Evolutionary conservation across 805 yeast species (phyloP).

Genomic region (Barnettozyma sucrosica): DNA sequence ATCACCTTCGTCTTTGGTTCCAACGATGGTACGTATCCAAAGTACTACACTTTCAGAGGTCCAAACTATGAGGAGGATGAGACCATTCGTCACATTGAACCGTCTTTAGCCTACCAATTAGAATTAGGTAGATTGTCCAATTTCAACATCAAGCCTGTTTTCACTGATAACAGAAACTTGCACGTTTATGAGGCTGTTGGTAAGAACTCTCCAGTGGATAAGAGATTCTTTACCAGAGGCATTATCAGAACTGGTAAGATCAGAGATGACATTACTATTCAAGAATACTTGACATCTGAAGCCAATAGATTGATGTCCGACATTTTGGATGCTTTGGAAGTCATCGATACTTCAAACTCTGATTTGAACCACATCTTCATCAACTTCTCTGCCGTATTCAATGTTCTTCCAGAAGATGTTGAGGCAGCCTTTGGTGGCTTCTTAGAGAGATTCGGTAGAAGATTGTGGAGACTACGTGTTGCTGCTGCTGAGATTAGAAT

Average conservation of each 20-base stretch:
- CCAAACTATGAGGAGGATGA: conserved; percentile 82
- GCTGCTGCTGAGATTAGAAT: conserved; percentile 97
- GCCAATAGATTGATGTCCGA: conserved; percentile 95
- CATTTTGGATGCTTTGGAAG: conserved; percentile 89
- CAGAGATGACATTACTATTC: conserved; percentile 86
- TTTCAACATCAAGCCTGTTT: conserved; percentile 90
- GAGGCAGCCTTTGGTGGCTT: conserved; percentile 97
- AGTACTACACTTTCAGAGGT: conserved; percentile 91
- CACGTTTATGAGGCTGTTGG: conserved; percentile 97
- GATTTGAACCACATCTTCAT: conserved; percentile 96
- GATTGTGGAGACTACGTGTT: conserved; percentile 93
- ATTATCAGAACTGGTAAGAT: conserved; percentile 93
- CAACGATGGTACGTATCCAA: conserved; percentile 83
- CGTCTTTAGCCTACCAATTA: conserved; percentile 95
- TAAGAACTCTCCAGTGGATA: conserved; percentile 87
- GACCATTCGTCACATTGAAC: conserved; percentile 96
- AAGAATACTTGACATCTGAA: conserved; percentile 92
- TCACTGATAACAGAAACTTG: conserved; percentile 93
- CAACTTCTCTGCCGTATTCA: conserved; percentile 93
- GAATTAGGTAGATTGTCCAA: conserved; percentile 92
- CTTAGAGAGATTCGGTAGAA: conserved; percentile 94
- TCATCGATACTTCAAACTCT: conserved; percentile 89
- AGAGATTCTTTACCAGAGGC: conserved; percentile 95
- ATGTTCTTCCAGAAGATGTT: conserved; percentile 90
- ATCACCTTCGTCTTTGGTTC: conserved; percentile 85